phyloP scores from a whole-genome alignment of 805 yeast genomes.

The Saccharomycopsis sp. region DNA sequence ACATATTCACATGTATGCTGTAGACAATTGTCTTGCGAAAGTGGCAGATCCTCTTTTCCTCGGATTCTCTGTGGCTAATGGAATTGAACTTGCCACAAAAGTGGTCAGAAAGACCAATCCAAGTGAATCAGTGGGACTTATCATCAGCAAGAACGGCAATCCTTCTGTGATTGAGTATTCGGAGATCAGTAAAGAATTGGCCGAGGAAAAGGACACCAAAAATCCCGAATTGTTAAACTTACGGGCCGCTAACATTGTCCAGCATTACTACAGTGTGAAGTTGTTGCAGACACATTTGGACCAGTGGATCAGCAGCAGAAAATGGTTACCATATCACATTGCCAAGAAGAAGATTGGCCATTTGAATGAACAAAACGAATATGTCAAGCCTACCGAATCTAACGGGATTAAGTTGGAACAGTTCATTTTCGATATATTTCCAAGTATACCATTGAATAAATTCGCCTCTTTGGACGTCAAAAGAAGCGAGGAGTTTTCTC shows the following conservation, averaged over 20 bases:
- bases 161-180: constrained; percentile 96
- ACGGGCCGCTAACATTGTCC: constrained; percentile 95
- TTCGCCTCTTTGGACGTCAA: constrained; percentile 93
- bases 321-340: constrained; percentile 82
- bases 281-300: constrained; percentile 55
- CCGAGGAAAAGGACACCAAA: constrained; percentile 53
- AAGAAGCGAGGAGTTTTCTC: constrained; percentile 81
- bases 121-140: constrained; percentile 83
- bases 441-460: constrained; percentile 56
- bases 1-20: constrained; percentile 95
- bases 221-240: constrained; percentile 54
- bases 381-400: constrained; percentile 59
- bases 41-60: constrained; percentile 78
- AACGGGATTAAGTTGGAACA: constrained; percentile 96
- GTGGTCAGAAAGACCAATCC: constrained; percentile 92
- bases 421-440: constrained; percentile 94
- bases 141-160: constrained; percentile 49
- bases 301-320: constrained; percentile 61
- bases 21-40: constrained; percentile 85
- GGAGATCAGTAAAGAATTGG: constrained; percentile 73
- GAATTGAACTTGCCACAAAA: constrained; percentile 79
- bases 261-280: constrained; percentile 88
- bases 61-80: constrained; percentile 61
- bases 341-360: constrained; percentile 84
- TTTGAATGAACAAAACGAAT: constrained; percentile 41